phyloP scores from a whole-genome alignment of 176 grass and related monocot species.

The Thalia dealbata region DNA sequence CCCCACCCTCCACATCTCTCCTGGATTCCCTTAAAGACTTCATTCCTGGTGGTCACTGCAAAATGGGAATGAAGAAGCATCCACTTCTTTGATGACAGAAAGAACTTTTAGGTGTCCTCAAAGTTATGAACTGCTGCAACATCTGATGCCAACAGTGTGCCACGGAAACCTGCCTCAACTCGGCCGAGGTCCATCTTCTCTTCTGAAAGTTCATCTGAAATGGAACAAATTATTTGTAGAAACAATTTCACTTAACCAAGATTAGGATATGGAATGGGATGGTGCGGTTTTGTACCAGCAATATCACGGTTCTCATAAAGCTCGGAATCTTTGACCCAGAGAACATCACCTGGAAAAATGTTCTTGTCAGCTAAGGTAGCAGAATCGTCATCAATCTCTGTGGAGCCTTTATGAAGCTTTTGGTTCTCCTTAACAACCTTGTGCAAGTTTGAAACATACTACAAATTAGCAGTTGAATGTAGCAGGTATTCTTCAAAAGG shows the following conservation, averaged over 20 bases:
- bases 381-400: constrained; percentile 78
- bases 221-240: not conserved
- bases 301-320: constrained; percentile 93
- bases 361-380: constrained; percentile 79
- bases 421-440: constrained; percentile 99
- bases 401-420: constrained; percentile 82
- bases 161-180: constrained; percentile 89
- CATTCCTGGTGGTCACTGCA: not conserved
- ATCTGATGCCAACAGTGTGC: constrained; percentile 77
- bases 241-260: not conserved
- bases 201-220: constrained; percentile 73
- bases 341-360: constrained; percentile 90
- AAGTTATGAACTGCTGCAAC: constrained; percentile 22
- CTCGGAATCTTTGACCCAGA: constrained; percentile 86
- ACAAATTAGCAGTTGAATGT: not conserved
- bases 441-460: not conserved
- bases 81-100: not conserved
- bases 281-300: constrained; percentile 35
- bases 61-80: not conserved
- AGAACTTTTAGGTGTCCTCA: constrained; percentile 1
- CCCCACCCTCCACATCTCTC: not conserved
- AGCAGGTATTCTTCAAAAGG: not conserved
- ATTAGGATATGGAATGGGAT: not conserved
- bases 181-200: constrained; percentile 37
- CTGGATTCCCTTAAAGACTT: not conserved